Percentiles rank a stretch among this genome's conserved stretches.
phyloP scores from a whole-genome alignment of 2,329 filamentous ascomycete genomes.

The Epichloe gansuensis region DNA sequence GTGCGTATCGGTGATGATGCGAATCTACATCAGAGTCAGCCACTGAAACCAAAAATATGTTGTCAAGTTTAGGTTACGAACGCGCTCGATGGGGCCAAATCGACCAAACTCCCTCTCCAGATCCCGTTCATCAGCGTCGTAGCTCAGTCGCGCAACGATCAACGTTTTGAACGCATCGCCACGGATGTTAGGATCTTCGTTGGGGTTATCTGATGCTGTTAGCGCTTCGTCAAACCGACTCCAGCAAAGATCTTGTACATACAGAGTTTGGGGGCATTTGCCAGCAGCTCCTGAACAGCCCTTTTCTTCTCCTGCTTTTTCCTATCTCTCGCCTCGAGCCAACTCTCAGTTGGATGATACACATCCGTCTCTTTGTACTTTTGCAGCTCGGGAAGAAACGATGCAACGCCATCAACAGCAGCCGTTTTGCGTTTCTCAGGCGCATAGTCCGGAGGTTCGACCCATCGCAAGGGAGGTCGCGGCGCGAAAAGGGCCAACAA shows the following conservation, averaged over 20 bases:
- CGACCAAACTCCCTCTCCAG: slow-evolving; percentile 87
- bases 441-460: slow-evolving; percentile 69
- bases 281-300: slow-evolving; percentile 48
- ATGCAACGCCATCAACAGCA: slow-evolving; percentile 57
- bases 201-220: slow-evolving; percentile 53
- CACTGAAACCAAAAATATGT: neutral
- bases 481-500: slow-evolving; percentile 90
- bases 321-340: slow-evolving; percentile 77
- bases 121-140: slow-evolving; percentile 79
- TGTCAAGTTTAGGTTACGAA: slow-evolving; percentile 28
- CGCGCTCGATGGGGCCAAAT: slow-evolving; percentile 86
- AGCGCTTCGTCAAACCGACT: neutral
- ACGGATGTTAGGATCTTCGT: slow-evolving; percentile 74
- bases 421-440: slow-evolving; percentile 71
- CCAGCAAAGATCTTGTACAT: slow-evolving; percentile 11
- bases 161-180: slow-evolving; percentile 93
- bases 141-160: slow-evolving; percentile 81
- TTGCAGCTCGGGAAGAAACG: slow-evolving; percentile 59
- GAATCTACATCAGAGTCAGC: slow-evolving; percentile 46
- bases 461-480: slow-evolving; percentile 80
- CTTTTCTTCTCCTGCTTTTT: slow-evolving; percentile 69
- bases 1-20: slow-evolving; percentile 69
- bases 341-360: slow-evolving; percentile 79
- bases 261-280: slow-evolving; percentile 55
- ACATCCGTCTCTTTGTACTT: slow-evolving; percentile 67